Conservation (phyloP, 2,329 filamentous ascomycete genomes). For the Aspergillus neoniger region DNA sequence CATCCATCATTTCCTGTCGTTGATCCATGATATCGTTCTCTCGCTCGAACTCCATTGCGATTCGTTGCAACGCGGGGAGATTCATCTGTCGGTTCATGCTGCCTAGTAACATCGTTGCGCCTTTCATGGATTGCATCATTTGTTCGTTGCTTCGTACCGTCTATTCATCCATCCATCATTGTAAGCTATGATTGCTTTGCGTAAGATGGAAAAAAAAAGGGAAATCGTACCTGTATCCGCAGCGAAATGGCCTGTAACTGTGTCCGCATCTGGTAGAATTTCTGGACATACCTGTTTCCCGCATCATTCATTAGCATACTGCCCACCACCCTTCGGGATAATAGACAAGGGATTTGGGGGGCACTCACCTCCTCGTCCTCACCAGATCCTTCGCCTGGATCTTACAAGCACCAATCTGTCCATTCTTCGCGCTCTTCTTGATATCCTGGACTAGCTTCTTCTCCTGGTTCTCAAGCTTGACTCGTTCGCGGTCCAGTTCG, state of each 20-base stretch:
- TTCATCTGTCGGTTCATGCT: constrained; percentile 99
- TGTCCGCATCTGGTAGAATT: constrained; percentile 98
- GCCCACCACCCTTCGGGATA: neutral
- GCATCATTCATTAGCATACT: neutral
- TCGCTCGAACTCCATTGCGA: constrained; percentile 98
- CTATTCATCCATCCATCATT: constrained; percentile 47
- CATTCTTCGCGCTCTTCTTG: constrained; percentile 97
- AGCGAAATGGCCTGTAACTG: constrained; percentile 95
- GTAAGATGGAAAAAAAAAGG: neutral
- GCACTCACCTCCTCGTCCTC: constrained; percentile 71
- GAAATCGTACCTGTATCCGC: constrained; percentile 74
- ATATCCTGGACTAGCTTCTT: constrained; percentile 96
- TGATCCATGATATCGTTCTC: constrained; percentile 99
- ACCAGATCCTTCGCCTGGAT: constrained; percentile 98
- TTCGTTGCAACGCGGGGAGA: constrained; percentile 87
- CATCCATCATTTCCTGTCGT: constrained; percentile 99
- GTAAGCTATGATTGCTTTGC: constrained; percentile 8
- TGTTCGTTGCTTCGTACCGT: constrained; percentile 98
- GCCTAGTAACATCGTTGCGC: constrained; percentile 85
- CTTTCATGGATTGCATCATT: constrained; percentile 99
- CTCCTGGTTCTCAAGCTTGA: constrained; percentile 97
- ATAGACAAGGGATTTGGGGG: neutral
- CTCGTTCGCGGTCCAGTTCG: constrained; percentile 89
- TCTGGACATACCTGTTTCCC: constrained; percentile 77
- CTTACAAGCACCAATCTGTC: constrained; percentile 96